Evolutionary conservation across 2,329 filamentous ascomycete genomes (phyloP).

Genomic region (Seiridium unicorne): DNA sequence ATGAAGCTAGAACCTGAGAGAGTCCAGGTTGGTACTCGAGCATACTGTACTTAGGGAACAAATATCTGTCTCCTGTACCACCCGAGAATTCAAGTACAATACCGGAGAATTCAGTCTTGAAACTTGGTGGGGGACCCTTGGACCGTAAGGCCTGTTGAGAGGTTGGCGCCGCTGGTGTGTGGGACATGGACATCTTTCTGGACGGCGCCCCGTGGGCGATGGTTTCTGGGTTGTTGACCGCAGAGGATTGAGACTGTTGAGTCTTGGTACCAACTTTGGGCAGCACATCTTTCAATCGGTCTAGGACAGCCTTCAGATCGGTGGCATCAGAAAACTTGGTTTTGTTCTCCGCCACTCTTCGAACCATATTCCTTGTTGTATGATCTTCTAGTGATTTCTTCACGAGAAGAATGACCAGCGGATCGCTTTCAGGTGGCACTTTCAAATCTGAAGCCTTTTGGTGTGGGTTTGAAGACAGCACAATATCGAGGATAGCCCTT

Average conservation of each 20-base stretch:
- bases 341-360: slow-evolving; percentile 50
- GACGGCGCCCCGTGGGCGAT: slow-evolving; percentile 26
- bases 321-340: slow-evolving; percentile 51
- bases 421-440: slow-evolving; percentile 53
- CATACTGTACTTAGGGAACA: slow-evolving; percentile 78
- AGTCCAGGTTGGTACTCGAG: slow-evolving; percentile 62
- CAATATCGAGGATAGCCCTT: slow-evolving; percentile 55
- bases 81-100: slow-evolving; percentile 67
- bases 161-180: slow-evolving; percentile 15
- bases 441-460: slow-evolving; percentile 53
- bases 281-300: slow-evolving; percentile 43
- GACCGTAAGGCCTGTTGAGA: slow-evolving; percentile 57
- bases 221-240: slow-evolving; percentile 31
- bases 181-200: slow-evolving; percentile 24
- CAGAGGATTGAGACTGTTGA: slow-evolving; percentile 20
- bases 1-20: slow-evolving; percentile 69
- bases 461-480: slow-evolving; percentile 56
- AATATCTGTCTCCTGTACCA: slow-evolving; percentile 70
- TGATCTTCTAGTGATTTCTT: slow-evolving; percentile 55
- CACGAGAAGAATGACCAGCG: slow-evolving; percentile 54
- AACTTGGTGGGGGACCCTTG: slow-evolving; percentile 53
- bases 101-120: slow-evolving; percentile 62
- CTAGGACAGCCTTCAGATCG: slow-evolving; percentile 52
- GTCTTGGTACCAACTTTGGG: slow-evolving; percentile 32
- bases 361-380: slow-evolving; percentile 48